phyloP scores from a whole-genome alignment of 2,329 filamentous ascomycete genomes.

The Penicillium sp. region DNA sequence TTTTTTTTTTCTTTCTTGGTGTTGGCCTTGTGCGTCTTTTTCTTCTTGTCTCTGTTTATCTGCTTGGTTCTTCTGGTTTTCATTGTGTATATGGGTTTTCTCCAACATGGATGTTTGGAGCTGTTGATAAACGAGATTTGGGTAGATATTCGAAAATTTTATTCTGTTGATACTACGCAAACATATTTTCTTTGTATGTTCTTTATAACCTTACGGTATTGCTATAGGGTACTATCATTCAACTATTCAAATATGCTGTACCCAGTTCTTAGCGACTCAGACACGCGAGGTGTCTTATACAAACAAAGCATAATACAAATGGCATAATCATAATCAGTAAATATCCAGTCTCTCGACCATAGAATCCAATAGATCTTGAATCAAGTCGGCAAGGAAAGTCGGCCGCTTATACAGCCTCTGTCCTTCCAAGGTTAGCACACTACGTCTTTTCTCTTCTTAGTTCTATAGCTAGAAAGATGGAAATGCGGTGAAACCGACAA shows the following conservation, averaged over 20 bases:
- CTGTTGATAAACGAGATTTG: slow-evolving; percentile 15
- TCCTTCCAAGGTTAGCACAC: too few relatives aligned
- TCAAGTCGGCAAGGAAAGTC: too few relatives aligned
- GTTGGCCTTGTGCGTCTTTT: slow-evolving; percentile 1
- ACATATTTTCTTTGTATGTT: background rate
- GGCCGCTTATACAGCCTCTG: too few relatives aligned
- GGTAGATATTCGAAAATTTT: slow-evolving; percentile 13
- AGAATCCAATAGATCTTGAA: too few relatives aligned
- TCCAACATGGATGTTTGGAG: slow-evolving; percentile 6
- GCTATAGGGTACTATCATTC: background rate
- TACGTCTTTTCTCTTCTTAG: too few relatives aligned
- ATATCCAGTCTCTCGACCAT: too few relatives aligned
- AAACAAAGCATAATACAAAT: background rate
- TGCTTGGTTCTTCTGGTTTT: background rate
- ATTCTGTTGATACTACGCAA: background rate
- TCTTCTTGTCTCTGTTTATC: slow-evolving; percentile 14
- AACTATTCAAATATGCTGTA: background rate
- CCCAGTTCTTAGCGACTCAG: background rate
- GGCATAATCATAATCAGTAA: background rate
- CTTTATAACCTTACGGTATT: background rate
- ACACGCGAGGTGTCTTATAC: too few relatives aligned
- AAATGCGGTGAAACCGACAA: too few relatives aligned
- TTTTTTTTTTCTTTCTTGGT: slow-evolving; percentile 1
- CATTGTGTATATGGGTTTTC: slow-evolving; percentile 18
- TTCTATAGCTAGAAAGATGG: too few relatives aligned